Base-by-base conservation (phyloP, 257 asterid species). In the Osmanthus fragrans region DNA sequence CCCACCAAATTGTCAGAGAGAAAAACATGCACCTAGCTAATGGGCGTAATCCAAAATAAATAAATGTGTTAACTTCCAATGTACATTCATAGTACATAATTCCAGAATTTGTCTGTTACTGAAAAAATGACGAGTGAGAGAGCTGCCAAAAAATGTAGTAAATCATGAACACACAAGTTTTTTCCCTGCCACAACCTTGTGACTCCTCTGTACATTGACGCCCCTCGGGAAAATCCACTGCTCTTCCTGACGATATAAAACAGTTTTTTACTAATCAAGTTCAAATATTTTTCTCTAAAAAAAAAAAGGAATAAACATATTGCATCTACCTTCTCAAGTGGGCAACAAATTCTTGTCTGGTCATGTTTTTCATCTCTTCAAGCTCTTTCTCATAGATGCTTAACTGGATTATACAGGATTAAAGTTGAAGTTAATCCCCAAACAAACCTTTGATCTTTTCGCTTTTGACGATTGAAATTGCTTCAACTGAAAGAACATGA, bases 181-280 rank as follows among this genome's bases (percentile, higher is more conserved):
- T 32, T 70, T 77, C 70, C 47, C 16, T 40, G 75, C 34, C 30
- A 77, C 74, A 54, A 86, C 98, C 98, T 93, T 76, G 98, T 93
- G 25, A 93, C 98, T 73, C 98, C 98, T 81, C 97, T 83, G 85
- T 90, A 93, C 85, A 91, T 83, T 5, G 98, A 93, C 33, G 98
- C 97, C 6, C 98, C 98, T 81, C 98, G 88, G 42, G 98, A 93
- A 78, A 93, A 93, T 54, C 98, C 98, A 84, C 98, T 93, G 74
- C 98, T 93, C 79, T 86, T 93, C 89, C 98, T 91, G 89, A 68
- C 56, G 40, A 77, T 34, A 33, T 2, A 60, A 39, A 56, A 39
- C 42, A 71, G 11, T 12, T 5, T 40, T 11, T 45, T 47, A 56
- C 33, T 65, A 18, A 71, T 70, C 12, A 39, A 10, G 36, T 21